Evolutionary conservation across 306 rosid genomes (phyloP).

Genomic region (Prunus mume): DNA sequence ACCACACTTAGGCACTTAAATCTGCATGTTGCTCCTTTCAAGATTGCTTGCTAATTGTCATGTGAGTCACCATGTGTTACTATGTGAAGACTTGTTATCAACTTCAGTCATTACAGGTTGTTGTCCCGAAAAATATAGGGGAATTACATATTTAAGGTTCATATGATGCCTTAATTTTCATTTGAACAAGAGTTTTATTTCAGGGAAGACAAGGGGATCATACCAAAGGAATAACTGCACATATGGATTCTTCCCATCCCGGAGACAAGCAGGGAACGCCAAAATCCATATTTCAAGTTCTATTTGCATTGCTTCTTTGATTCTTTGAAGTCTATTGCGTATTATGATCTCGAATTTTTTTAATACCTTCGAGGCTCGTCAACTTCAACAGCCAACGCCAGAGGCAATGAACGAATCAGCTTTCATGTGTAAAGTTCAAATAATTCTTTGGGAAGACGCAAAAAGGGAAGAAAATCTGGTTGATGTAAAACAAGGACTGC

Average conservation of each 20-base stretch:
- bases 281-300: conserved; percentile 76
- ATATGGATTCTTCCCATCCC: conserved; percentile 29
- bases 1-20: neutral
- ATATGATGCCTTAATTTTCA: neutral
- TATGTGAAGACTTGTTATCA: neutral
- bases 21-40: neutral
- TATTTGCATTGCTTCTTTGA: conserved; percentile 85
- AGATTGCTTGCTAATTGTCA: neutral
- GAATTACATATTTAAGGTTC: neutral
- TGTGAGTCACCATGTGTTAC: neutral
- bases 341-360: conserved; percentile 12
- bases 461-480: conserved; percentile 17
- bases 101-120: neutral
- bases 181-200: conserved; percentile 1
- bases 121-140: neutral
- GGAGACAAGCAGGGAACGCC: conserved; percentile 49
- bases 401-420: neutral
- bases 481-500: conserved; percentile 19
- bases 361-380: conserved; percentile 16
- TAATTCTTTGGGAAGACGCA: conserved; percentile 15
- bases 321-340: conserved; percentile 49
- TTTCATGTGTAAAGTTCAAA: neutral
- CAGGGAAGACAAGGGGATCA: conserved; percentile 61
- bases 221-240: conserved; percentile 40
- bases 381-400: neutral